phyloP scores from a whole-genome alignment of 2,329 filamentous ascomycete species.

The Cladosporium cucumerinum region DNA sequence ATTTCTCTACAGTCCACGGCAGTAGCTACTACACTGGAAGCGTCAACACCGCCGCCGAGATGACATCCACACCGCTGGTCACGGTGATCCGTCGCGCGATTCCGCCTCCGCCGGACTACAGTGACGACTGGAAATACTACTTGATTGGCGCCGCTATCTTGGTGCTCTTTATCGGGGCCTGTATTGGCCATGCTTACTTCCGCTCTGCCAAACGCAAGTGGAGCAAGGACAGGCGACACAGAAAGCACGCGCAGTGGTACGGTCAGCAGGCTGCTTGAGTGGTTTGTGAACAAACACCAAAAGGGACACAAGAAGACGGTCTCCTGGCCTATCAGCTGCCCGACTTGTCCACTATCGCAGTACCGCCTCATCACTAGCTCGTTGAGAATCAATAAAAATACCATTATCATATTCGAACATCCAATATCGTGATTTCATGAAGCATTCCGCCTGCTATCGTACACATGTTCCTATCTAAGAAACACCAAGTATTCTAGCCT shows the following conservation, averaged over 20 bases:
- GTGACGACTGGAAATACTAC: too few relatives aligned
- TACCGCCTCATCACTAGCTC: neutral
- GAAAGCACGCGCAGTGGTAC: neutral
- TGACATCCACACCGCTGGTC: neutral
- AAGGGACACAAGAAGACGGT: neutral
- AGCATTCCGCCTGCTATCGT: neutral
- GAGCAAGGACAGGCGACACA: neutral
- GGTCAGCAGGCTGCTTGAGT: neutral
- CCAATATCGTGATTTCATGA: neutral
- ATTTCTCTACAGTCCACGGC: slow-evolving; percentile 11
- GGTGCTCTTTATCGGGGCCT: neutral
- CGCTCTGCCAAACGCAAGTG: neutral
- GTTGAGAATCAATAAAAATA: neutral
- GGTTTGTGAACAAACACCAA: neutral
- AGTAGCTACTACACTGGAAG: slow-evolving; percentile 4
- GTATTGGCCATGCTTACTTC: neutral
- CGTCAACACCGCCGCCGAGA: neutral
- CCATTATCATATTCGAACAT: neutral
- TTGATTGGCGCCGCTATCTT: neutral
- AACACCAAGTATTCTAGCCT: neutral
- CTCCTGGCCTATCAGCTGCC: neutral
- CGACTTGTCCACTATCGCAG: neutral
- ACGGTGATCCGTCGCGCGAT: neutral
- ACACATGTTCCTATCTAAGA: neutral
- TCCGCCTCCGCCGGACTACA: too few relatives aligned